These are phyloP conservation scores for Saccharata proteae DNA, from an alignment of 2,329 filamentous ascomycete species.

Conservation along the genomic window DNA sequence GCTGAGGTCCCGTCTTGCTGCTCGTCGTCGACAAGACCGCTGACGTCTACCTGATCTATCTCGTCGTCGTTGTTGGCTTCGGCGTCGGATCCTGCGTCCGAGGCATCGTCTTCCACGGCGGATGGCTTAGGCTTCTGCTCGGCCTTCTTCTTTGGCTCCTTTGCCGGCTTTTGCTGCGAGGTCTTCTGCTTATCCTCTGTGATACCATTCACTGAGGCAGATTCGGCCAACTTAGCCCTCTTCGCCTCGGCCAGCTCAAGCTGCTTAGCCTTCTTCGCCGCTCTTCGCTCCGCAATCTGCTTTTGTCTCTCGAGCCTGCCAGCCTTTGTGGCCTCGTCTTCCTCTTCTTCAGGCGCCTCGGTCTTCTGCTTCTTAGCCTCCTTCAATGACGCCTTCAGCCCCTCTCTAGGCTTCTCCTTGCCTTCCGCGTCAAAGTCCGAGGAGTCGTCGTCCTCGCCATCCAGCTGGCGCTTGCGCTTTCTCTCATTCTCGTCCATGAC, in stretches of 20 bases:
- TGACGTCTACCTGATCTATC: constrained; percentile 23
- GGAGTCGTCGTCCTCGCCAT: constrained; percentile 37
- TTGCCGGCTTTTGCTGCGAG: constrained; percentile 18
- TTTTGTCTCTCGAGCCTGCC: constrained; percentile 34
- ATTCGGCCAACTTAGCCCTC: constrained; percentile 19
- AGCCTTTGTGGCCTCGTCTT: constrained; percentile 26
- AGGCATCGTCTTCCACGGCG: constrained; percentile 17
- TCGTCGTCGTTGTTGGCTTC: constrained; percentile 18
- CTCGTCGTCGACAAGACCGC: constrained; percentile 20
- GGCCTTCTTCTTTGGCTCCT: constrained; percentile 13
- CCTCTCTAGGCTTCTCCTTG: constrained; percentile 26
- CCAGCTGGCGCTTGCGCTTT: constrained; percentile 62
- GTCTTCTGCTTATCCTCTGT: constrained; percentile 16
- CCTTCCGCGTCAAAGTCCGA: constrained; percentile 22
- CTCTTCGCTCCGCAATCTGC: constrained; percentile 29
- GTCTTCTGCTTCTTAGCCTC: constrained; percentile 33
- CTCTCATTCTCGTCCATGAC: constrained; percentile 73
- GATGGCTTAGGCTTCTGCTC: constrained; percentile 13
- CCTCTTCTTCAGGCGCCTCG: constrained; percentile 11
- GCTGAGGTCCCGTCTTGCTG: constrained; percentile 18
- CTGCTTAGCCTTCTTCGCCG: constrained; percentile 26
- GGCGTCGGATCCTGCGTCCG: no score
- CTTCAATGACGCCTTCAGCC: constrained; percentile 18
- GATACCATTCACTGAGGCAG: constrained; percentile 3
- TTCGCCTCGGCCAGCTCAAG: constrained; percentile 12